A percentile compares a stretch with the other conserved stretches of the same genome.
Evolutionary conservation across 331 rosid species (phyloP).

Genomic region (Dryas integrifolia): DNA sequence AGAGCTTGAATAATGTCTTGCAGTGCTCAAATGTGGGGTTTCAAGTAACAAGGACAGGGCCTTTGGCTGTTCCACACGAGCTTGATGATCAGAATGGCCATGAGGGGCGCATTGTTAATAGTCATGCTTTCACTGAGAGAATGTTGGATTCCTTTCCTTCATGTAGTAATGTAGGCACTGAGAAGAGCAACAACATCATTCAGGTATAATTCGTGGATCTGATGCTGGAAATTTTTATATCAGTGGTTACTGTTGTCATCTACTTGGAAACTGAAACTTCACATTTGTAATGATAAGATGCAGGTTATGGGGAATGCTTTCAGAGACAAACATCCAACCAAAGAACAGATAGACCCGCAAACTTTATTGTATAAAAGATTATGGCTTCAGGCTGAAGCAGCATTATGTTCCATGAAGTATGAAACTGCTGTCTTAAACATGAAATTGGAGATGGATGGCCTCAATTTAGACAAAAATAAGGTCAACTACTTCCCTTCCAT

Average conservation of each 20-base stretch:
- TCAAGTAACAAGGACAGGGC: conserved; percentile 33
- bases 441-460: conserved; percentile 45
- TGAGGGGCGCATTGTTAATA: conserved; percentile 24
- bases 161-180: conserved; percentile 29
- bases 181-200: conserved; percentile 37
- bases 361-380: conserved; percentile 45
- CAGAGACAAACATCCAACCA: conserved; percentile 34
- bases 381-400: conserved; percentile 71
- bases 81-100: conserved; percentile 29
- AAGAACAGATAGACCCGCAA: conserved; percentile 46
- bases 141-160: conserved; percentile 34
- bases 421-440: conserved; percentile 39
- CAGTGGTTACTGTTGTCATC: neutral
- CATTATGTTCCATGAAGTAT: conserved; percentile 44
- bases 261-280: conserved; percentile 16
- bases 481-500: conserved; percentile 29
- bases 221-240: conserved; percentile 9
- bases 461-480: conserved; percentile 31
- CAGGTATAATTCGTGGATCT: conserved; percentile 36
- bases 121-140: conserved; percentile 29
- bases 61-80: conserved; percentile 27
- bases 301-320: conserved; percentile 41
- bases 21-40: conserved; percentile 37
- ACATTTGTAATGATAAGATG: conserved; percentile 18
- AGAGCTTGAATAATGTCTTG: conserved; percentile 34